Evolutionary conservation across 257 asterid species (phyloP), one percentile per base, ranked within the genome.

Genomic region (Mitragyna speciosa): DNA sequence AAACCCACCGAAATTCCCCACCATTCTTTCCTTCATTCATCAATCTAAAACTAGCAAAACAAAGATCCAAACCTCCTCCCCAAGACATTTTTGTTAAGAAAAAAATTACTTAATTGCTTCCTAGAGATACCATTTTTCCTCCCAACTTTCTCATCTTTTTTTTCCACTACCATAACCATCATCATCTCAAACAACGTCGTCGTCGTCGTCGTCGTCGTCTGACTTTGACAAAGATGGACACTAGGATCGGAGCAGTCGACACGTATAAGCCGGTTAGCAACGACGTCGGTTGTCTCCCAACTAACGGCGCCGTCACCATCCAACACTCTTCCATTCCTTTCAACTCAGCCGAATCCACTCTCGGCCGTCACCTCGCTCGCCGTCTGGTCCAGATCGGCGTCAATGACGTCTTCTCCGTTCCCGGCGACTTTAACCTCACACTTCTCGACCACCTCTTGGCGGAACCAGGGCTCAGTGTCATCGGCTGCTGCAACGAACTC

Each of bases 401-500:
- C 48, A 86, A 24, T 1, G 93, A 92, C 43, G 93, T 90, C 22
- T 92, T 92, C 89, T 83, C 96, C 22, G 98, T 93, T 61, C 92
- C 97, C 52, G 98, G 98, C 0, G 97, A 92, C 79, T 92, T 90
- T 80, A 89, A 92, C 78, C 80, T 92, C 64, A 92, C 94, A 65
- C 89, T 93, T 63, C 93, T 93, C 39, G 97, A 93, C 70, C 91
- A 88, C 31, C 92, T 93, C 66, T 54, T 93, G 0, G 91, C 94
- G 19, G 97, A 93, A 87, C 98, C 98, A 1, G 96, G 92, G 72
- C 93, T 93, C 74, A 89, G 89, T 51, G 80, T 92, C 36, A 31
- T 90, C 72, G 97, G 98, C 59, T 92, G 98, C 86, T 93, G 98
- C 82, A 93, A 93, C 84, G 98, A 93, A 86, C 94, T 93, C 70